These are phyloP conservation scores for Cotoneaster glaucophyllus DNA, from an alignment of 306 rosid species.

Conservation along the genomic window DNA sequence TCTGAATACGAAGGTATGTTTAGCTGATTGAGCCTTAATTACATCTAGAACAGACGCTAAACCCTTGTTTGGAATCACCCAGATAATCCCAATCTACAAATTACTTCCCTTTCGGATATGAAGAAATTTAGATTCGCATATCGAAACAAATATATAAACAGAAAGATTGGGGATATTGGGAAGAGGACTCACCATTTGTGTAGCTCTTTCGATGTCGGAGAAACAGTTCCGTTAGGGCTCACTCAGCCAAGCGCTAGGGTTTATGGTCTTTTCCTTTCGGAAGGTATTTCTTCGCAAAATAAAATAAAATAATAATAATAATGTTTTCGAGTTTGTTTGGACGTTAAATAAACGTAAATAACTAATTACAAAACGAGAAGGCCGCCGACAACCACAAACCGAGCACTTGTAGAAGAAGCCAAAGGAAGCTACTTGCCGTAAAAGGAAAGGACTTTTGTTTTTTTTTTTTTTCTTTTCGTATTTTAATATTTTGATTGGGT, in stretches of 20 bases:
- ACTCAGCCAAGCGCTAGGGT: not conserved
- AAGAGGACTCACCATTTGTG: slow-evolving; percentile 11
- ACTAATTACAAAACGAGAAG: not conserved
- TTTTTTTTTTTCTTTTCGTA: not conserved
- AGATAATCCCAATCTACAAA: not conserved
- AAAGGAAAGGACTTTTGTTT: no score
- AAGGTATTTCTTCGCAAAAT: not conserved
- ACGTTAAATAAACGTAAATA: not conserved
- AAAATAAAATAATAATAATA: no score
- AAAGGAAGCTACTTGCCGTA: not conserved
- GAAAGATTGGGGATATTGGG: not conserved
- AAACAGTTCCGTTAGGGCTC: not conserved
- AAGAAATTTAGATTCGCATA: not conserved
- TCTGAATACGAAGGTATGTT: not conserved
- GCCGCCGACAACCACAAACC: not conserved
- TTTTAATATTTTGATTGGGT: no score
- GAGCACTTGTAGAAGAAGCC: not conserved
- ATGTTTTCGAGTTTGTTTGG: not conserved
- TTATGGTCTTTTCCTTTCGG: not conserved
- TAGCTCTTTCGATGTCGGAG: not conserved
- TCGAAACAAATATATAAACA: not conserved
- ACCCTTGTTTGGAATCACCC: not conserved
- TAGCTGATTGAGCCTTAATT: not conserved
- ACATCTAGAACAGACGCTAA: not conserved
- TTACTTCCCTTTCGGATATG: not conserved